phyloP scores from a whole-genome alignment of 2,329 filamentous ascomycete species.

The Berkeleyomyces basicola region DNA sequence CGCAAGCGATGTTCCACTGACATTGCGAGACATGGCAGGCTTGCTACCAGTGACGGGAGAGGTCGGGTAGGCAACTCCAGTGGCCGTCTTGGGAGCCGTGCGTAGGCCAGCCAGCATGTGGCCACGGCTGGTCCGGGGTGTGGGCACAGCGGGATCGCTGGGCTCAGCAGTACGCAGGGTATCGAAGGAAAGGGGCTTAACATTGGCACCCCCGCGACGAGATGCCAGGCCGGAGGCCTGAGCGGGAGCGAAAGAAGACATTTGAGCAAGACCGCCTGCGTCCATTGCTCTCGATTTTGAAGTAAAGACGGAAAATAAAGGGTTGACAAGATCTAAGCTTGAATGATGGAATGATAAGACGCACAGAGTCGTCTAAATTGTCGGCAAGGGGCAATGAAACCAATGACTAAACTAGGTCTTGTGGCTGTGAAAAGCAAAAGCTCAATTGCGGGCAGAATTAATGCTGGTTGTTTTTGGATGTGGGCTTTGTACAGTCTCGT shows the following conservation, averaged over 20 bases:
- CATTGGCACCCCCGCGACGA: constrained; percentile 63
- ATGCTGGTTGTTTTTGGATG: not conserved
- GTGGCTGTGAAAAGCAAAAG: not conserved
- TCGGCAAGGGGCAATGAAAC: constrained; percentile 3
- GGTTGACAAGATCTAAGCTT: constrained; percentile 1
- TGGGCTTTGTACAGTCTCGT: constrained; percentile 8
- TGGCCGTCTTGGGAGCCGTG: constrained; percentile 77
- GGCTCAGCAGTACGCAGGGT: constrained; percentile 50
- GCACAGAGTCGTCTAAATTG: constrained; percentile 7
- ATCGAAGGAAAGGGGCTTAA: constrained; percentile 78
- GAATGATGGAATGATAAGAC: constrained; percentile 7
- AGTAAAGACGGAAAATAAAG: constrained; percentile 2
- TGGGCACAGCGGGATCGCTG: constrained; percentile 52
- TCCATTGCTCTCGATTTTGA: constrained; percentile 47
- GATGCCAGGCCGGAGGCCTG: constrained; percentile 69
- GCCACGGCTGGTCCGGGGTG: constrained; percentile 83
- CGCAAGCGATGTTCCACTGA: constrained; percentile 29
- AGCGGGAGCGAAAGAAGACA: constrained; percentile 70
- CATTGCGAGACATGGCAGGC: constrained; percentile 27
- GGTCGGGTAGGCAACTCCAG: constrained; percentile 55
- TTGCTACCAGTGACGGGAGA: constrained; percentile 32
- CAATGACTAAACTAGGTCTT: not conserved
- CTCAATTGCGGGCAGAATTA: constrained; percentile 1
- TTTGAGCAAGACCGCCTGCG: constrained; percentile 95
- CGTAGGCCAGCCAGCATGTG: constrained; percentile 85